A percentile compares a stretch with the other conserved stretches of the same genome.
These are phyloP conservation scores for Schrenkiella parvula DNA, from an alignment of 345 rosid genomes.

Conservation along the genomic window DNA sequence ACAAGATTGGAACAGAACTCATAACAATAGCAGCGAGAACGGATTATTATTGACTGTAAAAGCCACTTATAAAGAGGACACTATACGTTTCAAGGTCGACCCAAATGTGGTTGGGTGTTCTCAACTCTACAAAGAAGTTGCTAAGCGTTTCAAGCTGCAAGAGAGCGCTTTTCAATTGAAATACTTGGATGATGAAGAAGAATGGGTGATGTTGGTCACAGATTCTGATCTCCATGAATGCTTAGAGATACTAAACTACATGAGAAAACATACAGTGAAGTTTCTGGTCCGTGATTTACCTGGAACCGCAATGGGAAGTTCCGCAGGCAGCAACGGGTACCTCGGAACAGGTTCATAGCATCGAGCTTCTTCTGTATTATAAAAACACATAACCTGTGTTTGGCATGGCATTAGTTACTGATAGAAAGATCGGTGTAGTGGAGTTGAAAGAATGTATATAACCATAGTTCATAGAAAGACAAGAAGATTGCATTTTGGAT, in stretches of 20 bases:
- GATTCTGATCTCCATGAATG: constrained; percentile 88
- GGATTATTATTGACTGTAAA: constrained; percentile 56
- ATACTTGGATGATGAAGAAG: constrained; percentile 86
- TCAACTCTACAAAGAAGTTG: constrained; percentile 73
- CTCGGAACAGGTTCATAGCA: constrained; percentile 34
- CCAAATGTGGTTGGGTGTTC: constrained; percentile 50
- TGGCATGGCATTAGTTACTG: background rate
- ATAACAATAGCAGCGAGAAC: constrained; percentile 31
- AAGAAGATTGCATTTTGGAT: background rate
- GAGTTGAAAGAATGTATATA: constrained; percentile 15
- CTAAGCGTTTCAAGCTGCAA: constrained; percentile 65
- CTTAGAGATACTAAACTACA: constrained; percentile 57
- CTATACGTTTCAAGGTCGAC: constrained; percentile 73
- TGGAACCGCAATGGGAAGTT: constrained; percentile 47
- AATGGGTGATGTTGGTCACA: constrained; percentile 75
- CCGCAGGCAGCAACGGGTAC: constrained; percentile 58
- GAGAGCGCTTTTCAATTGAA: constrained; percentile 70
- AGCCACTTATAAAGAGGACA: constrained; percentile 77
- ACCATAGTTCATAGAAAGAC: background rate
- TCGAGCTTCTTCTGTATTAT: background rate
- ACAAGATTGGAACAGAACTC: constrained; percentile 42
- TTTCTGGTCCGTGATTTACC: constrained; percentile 59
- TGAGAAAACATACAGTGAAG: constrained; percentile 57
- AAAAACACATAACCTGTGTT: background rate
- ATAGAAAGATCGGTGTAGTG: background rate